Percentiles rank a stretch among this genome's conserved stretches.
Conservation (phyloP, 176 grass and related monocot genomes). For the Cenchrus americanus region DNA sequence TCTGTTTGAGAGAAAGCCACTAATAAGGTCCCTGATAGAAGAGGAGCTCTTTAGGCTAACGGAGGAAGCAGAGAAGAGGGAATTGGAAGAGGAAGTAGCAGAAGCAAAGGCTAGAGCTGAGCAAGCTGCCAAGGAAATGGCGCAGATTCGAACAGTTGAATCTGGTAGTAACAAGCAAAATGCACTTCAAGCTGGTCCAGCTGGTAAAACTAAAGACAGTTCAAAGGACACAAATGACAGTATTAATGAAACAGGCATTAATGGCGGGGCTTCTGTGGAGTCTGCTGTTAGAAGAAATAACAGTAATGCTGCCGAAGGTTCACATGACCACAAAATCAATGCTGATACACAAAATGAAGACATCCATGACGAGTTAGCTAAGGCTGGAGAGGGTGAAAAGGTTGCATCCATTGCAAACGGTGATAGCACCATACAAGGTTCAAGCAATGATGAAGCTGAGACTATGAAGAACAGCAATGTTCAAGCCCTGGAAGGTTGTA, state of each 20-base stretch:
- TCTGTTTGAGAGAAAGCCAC: slow-evolving; percentile 59
- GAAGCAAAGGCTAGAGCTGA: slow-evolving; percentile 47
- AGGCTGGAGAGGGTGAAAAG: slow-evolving; percentile 16
- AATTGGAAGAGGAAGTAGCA: slow-evolving; percentile 53
- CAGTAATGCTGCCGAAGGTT: slow-evolving; percentile 1
- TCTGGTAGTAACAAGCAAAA: slow-evolving; percentile 15
- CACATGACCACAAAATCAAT: slow-evolving; percentile 1
- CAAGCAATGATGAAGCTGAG: slow-evolving; percentile 26
- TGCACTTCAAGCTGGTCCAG: slow-evolving; percentile 21
- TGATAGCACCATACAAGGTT: background rate
- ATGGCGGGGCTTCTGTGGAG: slow-evolving; percentile 4
- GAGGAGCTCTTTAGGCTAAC: slow-evolving; percentile 62
- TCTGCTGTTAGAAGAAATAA: slow-evolving; percentile 22
- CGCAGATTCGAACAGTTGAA: slow-evolving; percentile 31
- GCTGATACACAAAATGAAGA: slow-evolving; percentile 4
- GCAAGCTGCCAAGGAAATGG: slow-evolving; percentile 20
- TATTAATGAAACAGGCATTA: background rate
- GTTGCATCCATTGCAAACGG: background rate
- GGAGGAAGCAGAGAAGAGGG: slow-evolving; percentile 57
- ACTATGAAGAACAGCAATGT: background rate
- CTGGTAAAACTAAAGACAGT: slow-evolving; percentile 12
- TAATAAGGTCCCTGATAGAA: slow-evolving; percentile 60
- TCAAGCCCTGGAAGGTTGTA: slow-evolving; percentile 3
- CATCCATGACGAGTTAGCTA: background rate
- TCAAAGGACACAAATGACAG: slow-evolving; percentile 16